Conservation (phyloP, 1,284 basidiomycete species). For the Cryptococcus sp. region DNA sequence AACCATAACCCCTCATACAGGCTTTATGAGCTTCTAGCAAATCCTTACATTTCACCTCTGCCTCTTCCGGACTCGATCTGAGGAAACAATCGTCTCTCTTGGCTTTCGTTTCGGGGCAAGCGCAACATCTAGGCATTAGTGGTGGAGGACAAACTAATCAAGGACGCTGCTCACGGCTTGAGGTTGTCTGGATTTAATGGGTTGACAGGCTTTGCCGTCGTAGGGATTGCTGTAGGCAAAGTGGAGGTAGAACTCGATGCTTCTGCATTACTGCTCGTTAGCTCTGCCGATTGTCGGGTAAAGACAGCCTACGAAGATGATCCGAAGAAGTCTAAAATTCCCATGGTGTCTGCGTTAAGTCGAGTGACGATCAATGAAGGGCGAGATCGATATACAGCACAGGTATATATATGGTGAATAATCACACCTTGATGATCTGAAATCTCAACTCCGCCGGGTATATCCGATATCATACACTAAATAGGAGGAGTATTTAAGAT, state of each 20-base stretch:
- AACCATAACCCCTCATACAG: slow-evolving; percentile 86
- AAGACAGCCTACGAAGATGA: not conserved
- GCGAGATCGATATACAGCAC: too few species aligned
- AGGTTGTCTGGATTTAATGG: slow-evolving; percentile 83
- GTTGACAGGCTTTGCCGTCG: slow-evolving; percentile 50
- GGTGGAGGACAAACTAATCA: not conserved
- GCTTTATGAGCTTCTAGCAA: slow-evolving; percentile 73
- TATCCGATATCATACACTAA: too few species aligned
- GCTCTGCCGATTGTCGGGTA: not conserved
- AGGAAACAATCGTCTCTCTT: slow-evolving; percentile 91
- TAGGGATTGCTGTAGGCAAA: too few species aligned
- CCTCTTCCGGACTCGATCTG: slow-evolving; percentile 63
- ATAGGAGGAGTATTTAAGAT: too few species aligned
- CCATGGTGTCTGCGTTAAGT: not conserved
- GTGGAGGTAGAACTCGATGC: not conserved
- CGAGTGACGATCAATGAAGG: too few species aligned
- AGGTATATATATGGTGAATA: too few species aligned
- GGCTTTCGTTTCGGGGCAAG: slow-evolving; percentile 90
- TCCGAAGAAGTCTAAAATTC: not conserved
- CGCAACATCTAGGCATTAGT: slow-evolving; percentile 65
- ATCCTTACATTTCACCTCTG: slow-evolving; percentile 71
- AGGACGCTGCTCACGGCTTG: slow-evolving; percentile 67
- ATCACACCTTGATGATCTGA: too few species aligned
- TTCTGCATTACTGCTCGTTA: not conserved
- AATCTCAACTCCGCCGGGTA: too few species aligned